Percentiles rank a stretch among this genome's conserved stretches.
Evolutionary conservation across 371 early-diverging fungal species (phyloP).

Genomic region (Mucor irregularis): DNA sequence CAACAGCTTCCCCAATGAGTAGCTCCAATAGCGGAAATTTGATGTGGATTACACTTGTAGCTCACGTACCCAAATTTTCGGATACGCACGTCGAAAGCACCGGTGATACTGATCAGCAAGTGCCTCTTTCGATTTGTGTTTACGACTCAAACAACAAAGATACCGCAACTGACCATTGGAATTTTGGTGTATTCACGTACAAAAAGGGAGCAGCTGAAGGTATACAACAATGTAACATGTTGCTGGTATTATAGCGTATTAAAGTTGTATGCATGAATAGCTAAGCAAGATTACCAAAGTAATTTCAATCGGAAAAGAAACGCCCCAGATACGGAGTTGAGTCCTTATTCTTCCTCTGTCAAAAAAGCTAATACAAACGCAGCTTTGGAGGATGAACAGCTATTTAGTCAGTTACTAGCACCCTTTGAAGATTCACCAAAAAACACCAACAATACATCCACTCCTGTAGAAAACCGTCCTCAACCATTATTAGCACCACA

Average conservation of each 20-base stretch:
- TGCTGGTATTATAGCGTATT: neutral
- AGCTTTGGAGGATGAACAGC: conserved; percentile 11
- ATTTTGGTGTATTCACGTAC: conserved; percentile 20
- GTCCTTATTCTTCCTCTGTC: too few relatives aligned
- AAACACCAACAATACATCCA: neutral
- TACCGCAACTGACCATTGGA: conserved; percentile 18
- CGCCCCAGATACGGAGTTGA: neutral
- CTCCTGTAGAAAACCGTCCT: neutral
- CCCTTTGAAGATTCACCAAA: conserved; percentile 11
- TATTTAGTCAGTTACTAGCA: conserved; percentile 14
- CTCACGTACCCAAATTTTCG: conserved; percentile 11
- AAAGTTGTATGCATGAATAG: neutral
- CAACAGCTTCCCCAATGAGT: conserved; percentile 7
- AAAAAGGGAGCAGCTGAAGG: conserved; percentile 2
- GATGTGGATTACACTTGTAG: conserved; percentile 19
- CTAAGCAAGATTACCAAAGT: neutral
- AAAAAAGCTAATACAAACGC: neutral
- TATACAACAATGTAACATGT: neutral
- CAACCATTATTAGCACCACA: neutral
- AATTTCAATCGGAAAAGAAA: conserved; percentile 4
- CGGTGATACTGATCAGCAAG: conserved; percentile 1
- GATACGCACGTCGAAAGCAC: conserved; percentile 7
- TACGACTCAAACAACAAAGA: conserved; percentile 11
- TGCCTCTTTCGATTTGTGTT: conserved; percentile 17
- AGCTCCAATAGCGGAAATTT: neutral